phyloP scores from a whole-genome alignment of 352 stramenopile genomes.

The Pythium vanterpoolii region DNA sequence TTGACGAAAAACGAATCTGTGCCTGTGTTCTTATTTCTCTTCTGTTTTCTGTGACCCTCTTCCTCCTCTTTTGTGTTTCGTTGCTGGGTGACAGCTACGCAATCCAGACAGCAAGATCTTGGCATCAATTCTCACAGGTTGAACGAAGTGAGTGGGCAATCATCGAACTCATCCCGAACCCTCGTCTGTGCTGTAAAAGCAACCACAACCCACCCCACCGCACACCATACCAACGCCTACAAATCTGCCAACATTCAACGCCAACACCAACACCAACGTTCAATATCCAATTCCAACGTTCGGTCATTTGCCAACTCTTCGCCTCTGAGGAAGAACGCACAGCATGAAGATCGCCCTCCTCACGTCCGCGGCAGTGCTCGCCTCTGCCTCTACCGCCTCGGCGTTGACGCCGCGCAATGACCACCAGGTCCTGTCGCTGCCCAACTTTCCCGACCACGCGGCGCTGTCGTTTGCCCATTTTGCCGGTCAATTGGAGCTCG shows the following conservation, averaged over 20 bases:
- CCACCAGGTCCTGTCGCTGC: conserved; percentile 69
- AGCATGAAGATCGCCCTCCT: conserved; percentile 7
- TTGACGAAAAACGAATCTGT: too few species aligned
- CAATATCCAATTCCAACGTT: not conserved
- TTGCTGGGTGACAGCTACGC: too few species aligned
- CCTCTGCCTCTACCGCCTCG: not conserved
- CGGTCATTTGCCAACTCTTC: not conserved
- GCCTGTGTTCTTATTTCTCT: too few species aligned
- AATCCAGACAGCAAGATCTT: not conserved
- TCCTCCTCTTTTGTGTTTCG: not conserved
- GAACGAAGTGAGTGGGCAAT: not conserved
- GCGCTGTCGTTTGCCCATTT: too few species aligned
- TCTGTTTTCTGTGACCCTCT: not conserved
- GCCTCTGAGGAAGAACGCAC: not conserved
- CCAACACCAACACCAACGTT: not conserved
- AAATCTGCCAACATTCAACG: not conserved
- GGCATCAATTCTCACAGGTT: not conserved
- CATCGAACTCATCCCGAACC: not conserved
- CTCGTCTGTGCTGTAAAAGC: not conserved
- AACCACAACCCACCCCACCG: not conserved
- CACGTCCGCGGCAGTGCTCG: not conserved
- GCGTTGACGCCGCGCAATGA: conserved; percentile 16
- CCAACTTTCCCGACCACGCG: too few species aligned
- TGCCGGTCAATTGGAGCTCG: too few species aligned
- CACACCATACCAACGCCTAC: not conserved